phyloP scores from a whole-genome alignment of 176 grass and related monocot genomes.

The Triticum turgidum region DNA sequence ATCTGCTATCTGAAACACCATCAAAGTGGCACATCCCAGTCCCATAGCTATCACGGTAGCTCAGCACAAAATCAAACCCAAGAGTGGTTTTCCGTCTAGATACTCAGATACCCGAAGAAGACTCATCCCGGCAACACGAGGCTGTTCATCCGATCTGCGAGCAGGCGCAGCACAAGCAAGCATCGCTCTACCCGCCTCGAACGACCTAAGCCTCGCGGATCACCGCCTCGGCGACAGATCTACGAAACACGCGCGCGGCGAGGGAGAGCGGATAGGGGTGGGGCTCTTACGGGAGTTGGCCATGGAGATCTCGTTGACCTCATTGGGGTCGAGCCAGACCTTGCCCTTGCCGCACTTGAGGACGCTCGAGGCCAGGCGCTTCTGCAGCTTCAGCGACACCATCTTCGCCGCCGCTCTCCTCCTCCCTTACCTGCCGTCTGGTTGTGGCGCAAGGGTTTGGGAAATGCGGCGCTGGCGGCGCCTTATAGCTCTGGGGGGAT shows the following conservation, averaged over 20 bases:
- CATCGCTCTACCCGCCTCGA: background rate
- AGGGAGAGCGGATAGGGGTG: too few species aligned
- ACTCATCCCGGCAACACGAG: background rate
- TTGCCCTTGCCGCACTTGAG: slow-evolving; percentile 73
- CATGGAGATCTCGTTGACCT: slow-evolving; percentile 74
- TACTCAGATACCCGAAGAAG: background rate
- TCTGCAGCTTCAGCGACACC: slow-evolving; percentile 65
- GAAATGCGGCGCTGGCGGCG: background rate
- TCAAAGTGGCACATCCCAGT: background rate
- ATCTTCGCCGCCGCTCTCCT: slow-evolving; percentile 27
- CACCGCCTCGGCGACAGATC: background rate
- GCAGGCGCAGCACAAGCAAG: background rate
- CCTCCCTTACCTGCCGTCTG: slow-evolving; percentile 13
- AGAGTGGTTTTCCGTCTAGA: background rate
- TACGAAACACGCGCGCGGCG: background rate
- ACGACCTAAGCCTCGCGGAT: background rate
- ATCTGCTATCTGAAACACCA: background rate
- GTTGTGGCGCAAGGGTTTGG: slow-evolving; percentile 8
- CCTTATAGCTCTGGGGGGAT: background rate
- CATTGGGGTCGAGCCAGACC: slow-evolving; percentile 80
- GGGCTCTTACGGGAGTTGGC: slow-evolving; percentile 55
- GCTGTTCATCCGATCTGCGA: background rate
- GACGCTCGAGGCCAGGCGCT: slow-evolving; percentile 57
- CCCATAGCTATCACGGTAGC: background rate
- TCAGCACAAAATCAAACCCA: background rate